These are phyloP conservation scores for rapeseed (Brassica napus) DNA, from an alignment of 345 rosid species.

Conservation along the genomic window Da-Ae NC_063442.1:36218501-36219000, in stretches of 20 bases:
- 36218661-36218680: not conserved
- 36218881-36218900: conserved; percentile 26
- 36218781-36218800: conserved; percentile 29
- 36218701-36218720: not conserved
- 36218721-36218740: not conserved
- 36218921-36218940: conserved; percentile 26
- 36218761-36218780: conserved; percentile 26
- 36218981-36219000: conserved; percentile 33
- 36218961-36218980: conserved; percentile 25
- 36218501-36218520: no score
- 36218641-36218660: not conserved
- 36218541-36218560: no score
- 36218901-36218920: conserved; percentile 3
- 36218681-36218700: not conserved
- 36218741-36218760: not conserved
- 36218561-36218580: no score
- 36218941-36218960: conserved; percentile 38
- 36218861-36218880: not conserved
- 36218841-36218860: conserved; percentile 18
- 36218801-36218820: conserved; percentile 18
- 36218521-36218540: no score
- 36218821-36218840: conserved; percentile 22
- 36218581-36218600: no score
- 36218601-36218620: no score
- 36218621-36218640: no score